phyloP scores from a whole-genome alignment of 768 basidiomycete species.

The Collybia sordida region DNA sequence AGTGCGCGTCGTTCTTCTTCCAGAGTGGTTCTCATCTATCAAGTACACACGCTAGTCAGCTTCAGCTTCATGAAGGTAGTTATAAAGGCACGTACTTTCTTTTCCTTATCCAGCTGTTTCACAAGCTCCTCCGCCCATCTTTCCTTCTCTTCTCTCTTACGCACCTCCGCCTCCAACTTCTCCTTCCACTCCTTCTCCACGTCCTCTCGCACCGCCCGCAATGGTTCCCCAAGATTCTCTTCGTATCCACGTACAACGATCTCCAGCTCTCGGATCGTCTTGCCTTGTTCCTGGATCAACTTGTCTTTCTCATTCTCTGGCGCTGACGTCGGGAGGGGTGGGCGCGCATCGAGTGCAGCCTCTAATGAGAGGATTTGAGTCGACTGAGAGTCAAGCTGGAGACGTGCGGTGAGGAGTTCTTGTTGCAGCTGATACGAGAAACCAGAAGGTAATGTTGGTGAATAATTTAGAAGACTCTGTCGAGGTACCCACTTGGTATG shows the following conservation, averaged over 20 bases:
- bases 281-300: slow-evolving; percentile 68
- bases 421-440: slow-evolving; percentile 72
- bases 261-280: slow-evolving; percentile 79
- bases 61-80: too few species aligned
- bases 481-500: slow-evolving; percentile 62
- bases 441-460: neutral
- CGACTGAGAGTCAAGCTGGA: slow-evolving; percentile 77
- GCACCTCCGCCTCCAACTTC: slow-evolving; percentile 57
- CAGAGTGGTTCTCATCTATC: slow-evolving; percentile 55
- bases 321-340: slow-evolving; percentile 62
- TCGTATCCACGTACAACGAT: slow-evolving; percentile 69
- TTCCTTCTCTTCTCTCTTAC: slow-evolving; percentile 66
- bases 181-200: slow-evolving; percentile 73
- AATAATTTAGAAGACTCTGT: too few species aligned
- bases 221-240: slow-evolving; percentile 68
- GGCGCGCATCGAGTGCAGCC: slow-evolving; percentile 70
- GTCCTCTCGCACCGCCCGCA: slow-evolving; percentile 66
- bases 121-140: slow-evolving; percentile 75
- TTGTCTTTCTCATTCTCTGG: slow-evolving; percentile 76
- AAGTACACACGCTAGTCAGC: neutral
- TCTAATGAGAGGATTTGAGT: slow-evolving; percentile 85
- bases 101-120: slow-evolving; percentile 77
- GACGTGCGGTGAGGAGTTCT: slow-evolving; percentile 77
- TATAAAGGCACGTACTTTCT: slow-evolving; percentile 52
- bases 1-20: slow-evolving; percentile 80